phyloP scores from a whole-genome alignment of 2,329 filamentous ascomycete genomes.

The Fusarium haematococcum region DNA sequence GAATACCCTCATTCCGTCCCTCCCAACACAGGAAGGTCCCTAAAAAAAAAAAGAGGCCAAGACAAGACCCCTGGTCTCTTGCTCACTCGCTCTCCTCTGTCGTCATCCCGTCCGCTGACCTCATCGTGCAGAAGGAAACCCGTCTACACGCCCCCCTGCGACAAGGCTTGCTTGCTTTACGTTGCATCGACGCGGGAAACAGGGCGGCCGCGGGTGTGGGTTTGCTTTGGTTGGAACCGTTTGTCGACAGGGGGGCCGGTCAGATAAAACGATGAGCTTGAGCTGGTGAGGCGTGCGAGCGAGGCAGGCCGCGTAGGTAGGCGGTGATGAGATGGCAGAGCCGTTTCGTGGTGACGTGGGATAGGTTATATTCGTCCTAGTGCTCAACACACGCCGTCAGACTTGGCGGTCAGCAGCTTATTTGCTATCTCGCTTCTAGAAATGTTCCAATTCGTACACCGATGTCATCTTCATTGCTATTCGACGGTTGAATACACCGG shows the following conservation, averaged over 20 bases:
- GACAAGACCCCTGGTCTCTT: neutral
- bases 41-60: neutral
- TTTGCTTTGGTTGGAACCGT: constrained; percentile 13
- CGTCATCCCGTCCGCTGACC: constrained; percentile 47
- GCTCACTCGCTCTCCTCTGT: constrained; percentile 14
- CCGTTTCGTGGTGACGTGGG: constrained; percentile 6
- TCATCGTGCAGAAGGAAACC: constrained; percentile 41
- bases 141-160: constrained; percentile 5
- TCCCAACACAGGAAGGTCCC: neutral
- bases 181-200: constrained; percentile 19
- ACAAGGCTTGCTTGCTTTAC: neutral
- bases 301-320: constrained; percentile 16
- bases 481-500: constrained; percentile 1
- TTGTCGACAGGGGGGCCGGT: constrained; percentile 1
- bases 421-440: constrained; percentile 24
- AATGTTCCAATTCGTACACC: constrained; percentile 26
- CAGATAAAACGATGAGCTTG: neutral
- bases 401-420: constrained; percentile 12
- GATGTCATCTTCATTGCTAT: constrained; percentile 4
- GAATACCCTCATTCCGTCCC: neutral
- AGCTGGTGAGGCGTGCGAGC: constrained; percentile 2
- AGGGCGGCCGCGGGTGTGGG: constrained; percentile 33
- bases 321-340: neutral
- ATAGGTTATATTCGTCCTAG: neutral
- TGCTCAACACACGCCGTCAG: constrained; percentile 1